Evolutionary conservation across 345 rosid genomes (phyloP).

Genomic region (Camelina sativa): DNA sequence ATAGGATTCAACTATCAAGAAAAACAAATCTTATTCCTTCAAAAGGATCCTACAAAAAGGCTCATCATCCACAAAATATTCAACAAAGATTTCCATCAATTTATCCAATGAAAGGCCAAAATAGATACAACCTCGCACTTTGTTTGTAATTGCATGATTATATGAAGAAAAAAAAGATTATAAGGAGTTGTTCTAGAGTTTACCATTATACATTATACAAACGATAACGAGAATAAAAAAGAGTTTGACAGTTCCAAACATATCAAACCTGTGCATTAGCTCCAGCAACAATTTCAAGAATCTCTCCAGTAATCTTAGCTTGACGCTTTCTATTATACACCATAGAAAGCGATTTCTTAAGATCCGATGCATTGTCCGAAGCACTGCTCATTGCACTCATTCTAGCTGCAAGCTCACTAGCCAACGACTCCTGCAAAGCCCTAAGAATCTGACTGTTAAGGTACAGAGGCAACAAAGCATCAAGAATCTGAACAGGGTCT

Average conservation of each 20-base stretch:
- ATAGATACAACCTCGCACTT: slow-evolving; percentile 34
- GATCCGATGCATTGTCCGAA: slow-evolving; percentile 76
- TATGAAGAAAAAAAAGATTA: slow-evolving; percentile 5
- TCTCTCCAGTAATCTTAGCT: slow-evolving; percentile 95
- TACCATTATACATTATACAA: slow-evolving; percentile 33
- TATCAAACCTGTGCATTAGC: slow-evolving; percentile 67
- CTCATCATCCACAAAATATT: slow-evolving; percentile 22
- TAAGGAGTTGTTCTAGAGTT: slow-evolving; percentile 14
- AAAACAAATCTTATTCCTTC: slow-evolving; percentile 27
- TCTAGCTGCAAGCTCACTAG: slow-evolving; percentile 93
- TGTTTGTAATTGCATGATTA: slow-evolving; percentile 36
- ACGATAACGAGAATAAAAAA: slow-evolving; percentile 3
- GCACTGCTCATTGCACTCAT: slow-evolving; percentile 98
- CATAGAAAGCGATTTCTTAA: slow-evolving; percentile 67
- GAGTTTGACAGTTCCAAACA: slow-evolving; percentile 16
- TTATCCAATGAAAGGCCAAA: slow-evolving; percentile 37
- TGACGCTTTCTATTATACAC: slow-evolving; percentile 85
- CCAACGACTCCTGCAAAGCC: slow-evolving; percentile 92
- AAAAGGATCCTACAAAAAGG: slow-evolving; percentile 27
- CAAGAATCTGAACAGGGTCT: slow-evolving; percentile 95
- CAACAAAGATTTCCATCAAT: slow-evolving; percentile 22
- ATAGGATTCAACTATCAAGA: slow-evolving; percentile 11
- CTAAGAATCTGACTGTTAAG: slow-evolving; percentile 93
- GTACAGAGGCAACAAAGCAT: slow-evolving; percentile 86
- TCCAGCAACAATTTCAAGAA: slow-evolving; percentile 95